Percentiles rank a stretch among this genome's conserved stretches.
These are phyloP conservation scores for Amanita molliuscula DNA, from an alignment of 768 basidiomycete genomes.

Conservation along the genomic window DNA sequence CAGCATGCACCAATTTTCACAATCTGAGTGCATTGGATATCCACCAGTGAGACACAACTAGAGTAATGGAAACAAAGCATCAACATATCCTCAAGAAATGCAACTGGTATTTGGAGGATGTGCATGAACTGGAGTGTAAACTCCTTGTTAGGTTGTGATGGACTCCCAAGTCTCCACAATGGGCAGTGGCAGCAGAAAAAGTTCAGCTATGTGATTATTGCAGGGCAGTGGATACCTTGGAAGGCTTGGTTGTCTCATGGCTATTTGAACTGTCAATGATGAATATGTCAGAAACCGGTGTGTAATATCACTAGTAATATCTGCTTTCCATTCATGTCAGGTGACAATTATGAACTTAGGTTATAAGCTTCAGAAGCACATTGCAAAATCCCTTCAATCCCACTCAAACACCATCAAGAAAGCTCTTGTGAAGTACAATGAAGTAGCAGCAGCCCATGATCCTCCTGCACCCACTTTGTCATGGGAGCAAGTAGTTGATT, in stretches of 20 bases:
- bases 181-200: not conserved
- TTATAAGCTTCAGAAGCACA: constrained; percentile 19
- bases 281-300: constrained; percentile 17
- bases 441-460: constrained; percentile 11
- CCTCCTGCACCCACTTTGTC: constrained; percentile 10
- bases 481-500: constrained; percentile 18
- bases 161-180: not conserved
- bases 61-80: not conserved
- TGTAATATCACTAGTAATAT: too few species aligned
- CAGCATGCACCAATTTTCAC: too few species aligned
- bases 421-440: constrained; percentile 16
- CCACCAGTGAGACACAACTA: too few species aligned
- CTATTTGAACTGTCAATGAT: constrained; percentile 16
- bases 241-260: constrained; percentile 12
- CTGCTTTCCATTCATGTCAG: too few species aligned
- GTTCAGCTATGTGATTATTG: constrained; percentile 9
- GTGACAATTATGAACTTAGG: too few species aligned
- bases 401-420: constrained; percentile 14
- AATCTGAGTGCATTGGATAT: too few species aligned
- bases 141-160: not conserved
- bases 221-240: constrained; percentile 12
- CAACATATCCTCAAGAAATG: not conserved
- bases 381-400: constrained; percentile 14
- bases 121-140: not conserved
- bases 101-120: not conserved